A percentile compares a stretch with the other conserved stretches of the same genome.
Conservation (phyloP, 805 yeast species). For the Myxozyma kluyveri region DNA sequence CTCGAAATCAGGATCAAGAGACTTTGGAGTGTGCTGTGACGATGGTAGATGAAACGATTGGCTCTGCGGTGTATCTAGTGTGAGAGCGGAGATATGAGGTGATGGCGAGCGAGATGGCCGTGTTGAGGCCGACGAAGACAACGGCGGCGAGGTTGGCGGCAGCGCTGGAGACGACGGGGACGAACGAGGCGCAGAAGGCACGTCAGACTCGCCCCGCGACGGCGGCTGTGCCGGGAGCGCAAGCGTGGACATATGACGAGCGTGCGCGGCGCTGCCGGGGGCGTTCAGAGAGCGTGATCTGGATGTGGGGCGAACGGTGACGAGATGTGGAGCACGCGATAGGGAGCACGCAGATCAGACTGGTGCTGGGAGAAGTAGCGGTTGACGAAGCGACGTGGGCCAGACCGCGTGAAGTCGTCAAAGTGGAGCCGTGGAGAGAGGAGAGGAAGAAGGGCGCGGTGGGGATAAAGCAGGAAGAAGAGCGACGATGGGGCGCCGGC, state of each 20-base stretch:
- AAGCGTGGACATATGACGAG: no score
- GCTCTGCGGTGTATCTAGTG: constrained; percentile 2
- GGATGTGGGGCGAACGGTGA: not conserved
- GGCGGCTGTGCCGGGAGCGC: no score
- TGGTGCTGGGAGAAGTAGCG: not conserved
- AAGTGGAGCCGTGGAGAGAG: constrained; percentile 3
- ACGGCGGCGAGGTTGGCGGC: not conserved
- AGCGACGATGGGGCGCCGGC: not conserved
- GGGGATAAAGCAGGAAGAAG: constrained; percentile 1
- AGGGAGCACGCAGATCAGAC: not conserved
- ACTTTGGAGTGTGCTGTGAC: no score
- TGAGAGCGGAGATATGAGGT: constrained; percentile 1
- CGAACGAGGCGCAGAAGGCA: no score
- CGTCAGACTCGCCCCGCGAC: no score
- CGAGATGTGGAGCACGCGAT: not conserved
- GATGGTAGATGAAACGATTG: no score
- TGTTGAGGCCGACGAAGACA: not conserved
- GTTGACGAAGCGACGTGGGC: not conserved
- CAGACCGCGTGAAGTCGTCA: not conserved
- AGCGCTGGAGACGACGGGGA: constrained; percentile 1
- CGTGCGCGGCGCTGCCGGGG: no score
- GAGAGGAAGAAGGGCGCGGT: not conserved
- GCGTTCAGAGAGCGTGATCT: no score
- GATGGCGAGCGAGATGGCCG: constrained; percentile 7
- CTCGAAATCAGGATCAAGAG: no score